Percentiles rank a stretch among this genome's conserved stretches.
These are phyloP conservation scores for Podospora pseudoanserina DNA, from an alignment of 495 filamentous ascomycete species.

Conservation along the genomic window DNA sequence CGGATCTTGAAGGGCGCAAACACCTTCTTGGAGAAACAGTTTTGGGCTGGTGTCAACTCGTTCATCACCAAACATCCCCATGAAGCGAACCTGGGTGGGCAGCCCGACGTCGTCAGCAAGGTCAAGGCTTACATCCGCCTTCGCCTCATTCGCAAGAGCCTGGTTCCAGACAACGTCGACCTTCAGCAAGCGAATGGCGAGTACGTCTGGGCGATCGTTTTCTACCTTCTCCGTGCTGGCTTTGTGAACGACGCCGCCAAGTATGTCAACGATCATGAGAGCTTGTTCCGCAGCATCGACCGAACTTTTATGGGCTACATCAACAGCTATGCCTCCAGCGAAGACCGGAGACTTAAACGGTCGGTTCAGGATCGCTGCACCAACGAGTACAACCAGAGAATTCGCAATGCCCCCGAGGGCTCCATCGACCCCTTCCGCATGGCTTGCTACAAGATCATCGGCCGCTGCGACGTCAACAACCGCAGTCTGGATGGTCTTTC, in stretches of 20 bases:
- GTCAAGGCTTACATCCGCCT: conserved; percentile 87
- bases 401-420: conserved; percentile 77
- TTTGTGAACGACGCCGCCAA: conserved; percentile 77
- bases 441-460: conserved; percentile 96
- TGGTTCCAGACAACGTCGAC: conserved; percentile 68
- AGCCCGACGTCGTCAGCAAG: conserved; percentile 82
- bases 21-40: conserved; percentile 66
- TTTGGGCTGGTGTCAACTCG: conserved; percentile 69
- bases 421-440: conserved; percentile 91
- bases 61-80: conserved; percentile 75
- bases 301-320: conserved; percentile 88
- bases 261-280: conserved; percentile 70
- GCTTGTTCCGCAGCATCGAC: conserved; percentile 82
- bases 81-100: conserved; percentile 85
- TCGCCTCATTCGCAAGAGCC: conserved; percentile 68
- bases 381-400: conserved; percentile 80
- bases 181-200: conserved; percentile 72
- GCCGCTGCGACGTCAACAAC: conserved; percentile 81
- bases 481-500: conserved; percentile 76
- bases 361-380: conserved; percentile 81
- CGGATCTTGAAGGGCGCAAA: conserved; percentile 74
- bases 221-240: conserved; percentile 84
- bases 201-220: conserved; percentile 90
- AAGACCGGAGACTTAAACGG: conserved; percentile 67
- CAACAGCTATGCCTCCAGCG: conserved; percentile 65